Conservation (phyloP, 805 yeast genomes). For the Wickerhamiella sergipiensis region DNA sequence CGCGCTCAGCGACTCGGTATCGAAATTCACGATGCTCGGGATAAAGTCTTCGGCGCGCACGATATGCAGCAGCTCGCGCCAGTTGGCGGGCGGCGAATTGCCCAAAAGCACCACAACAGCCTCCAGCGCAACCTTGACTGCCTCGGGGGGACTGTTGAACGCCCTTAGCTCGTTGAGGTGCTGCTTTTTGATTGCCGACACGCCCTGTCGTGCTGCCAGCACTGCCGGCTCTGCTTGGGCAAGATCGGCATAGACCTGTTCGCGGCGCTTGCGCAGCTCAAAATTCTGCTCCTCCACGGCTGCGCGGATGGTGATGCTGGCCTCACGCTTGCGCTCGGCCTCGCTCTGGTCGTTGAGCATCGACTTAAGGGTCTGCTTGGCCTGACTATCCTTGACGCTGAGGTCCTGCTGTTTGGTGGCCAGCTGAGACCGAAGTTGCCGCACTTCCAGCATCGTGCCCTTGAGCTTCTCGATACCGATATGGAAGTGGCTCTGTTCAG, state of each 20-base stretch:
- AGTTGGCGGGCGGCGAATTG: slow-evolving; percentile 36
- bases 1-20: slow-evolving; percentile 42
- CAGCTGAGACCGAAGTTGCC: slow-evolving; percentile 40
- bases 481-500: slow-evolving; percentile 55
- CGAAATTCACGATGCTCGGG: slow-evolving; percentile 61
- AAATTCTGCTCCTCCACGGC: slow-evolving; percentile 55
- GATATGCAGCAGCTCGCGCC: slow-evolving; percentile 77
- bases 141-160: slow-evolving; percentile 81
- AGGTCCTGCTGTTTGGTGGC: slow-evolving; percentile 40
- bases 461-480: slow-evolving; percentile 61
- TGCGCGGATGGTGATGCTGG: slow-evolving; percentile 61
- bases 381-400: slow-evolving; percentile 47
- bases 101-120: slow-evolving; percentile 80
- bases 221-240: slow-evolving; percentile 74
- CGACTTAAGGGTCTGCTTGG: slow-evolving; percentile 52
- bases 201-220: slow-evolving; percentile 72
- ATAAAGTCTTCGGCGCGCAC: slow-evolving; percentile 82
- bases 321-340: slow-evolving; percentile 80
- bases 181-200: slow-evolving; percentile 83
- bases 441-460: slow-evolving; percentile 65
- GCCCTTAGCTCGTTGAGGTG: slow-evolving; percentile 82
- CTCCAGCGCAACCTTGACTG: slow-evolving; percentile 74
- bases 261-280: slow-evolving; percentile 41
- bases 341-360: slow-evolving; percentile 82
- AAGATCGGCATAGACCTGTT: slow-evolving; percentile 47